Conservation (phyloP, 129 eudicot genomes). For the Pseudognaphalium luteoalbum region DNA sequence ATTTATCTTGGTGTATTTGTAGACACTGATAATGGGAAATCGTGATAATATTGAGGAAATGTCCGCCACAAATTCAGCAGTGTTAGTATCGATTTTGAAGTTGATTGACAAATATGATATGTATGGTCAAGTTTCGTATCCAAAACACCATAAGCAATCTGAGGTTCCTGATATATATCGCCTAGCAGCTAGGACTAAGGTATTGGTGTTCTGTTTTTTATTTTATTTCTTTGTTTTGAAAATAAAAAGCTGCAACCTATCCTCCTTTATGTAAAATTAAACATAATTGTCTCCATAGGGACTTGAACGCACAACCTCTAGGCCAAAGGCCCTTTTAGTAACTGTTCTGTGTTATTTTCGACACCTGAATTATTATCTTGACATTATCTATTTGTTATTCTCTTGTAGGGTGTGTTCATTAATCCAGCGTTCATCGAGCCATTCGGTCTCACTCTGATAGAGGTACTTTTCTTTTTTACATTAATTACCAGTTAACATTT, state of each 20-base stretch:
- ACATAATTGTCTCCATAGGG: no score
- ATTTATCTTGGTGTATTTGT: constrained; percentile 24
- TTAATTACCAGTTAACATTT: not conserved
- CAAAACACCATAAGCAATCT: constrained; percentile 86
- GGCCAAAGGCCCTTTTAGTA: not conserved
- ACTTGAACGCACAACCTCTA: no score
- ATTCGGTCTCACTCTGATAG: constrained; percentile 85
- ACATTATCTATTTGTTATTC: not conserved
- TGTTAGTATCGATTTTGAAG: constrained; percentile 70
- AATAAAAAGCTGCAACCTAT: not conserved
- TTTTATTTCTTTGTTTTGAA: not conserved
- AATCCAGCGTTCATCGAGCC: constrained; percentile 94
- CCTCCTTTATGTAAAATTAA: not conserved
- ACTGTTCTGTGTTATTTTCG: not conserved
- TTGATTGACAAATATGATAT: constrained; percentile 83
- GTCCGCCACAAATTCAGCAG: constrained; percentile 76
- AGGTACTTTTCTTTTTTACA: constrained; percentile 44
- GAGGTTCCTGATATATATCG: constrained; percentile 91
- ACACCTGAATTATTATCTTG: not conserved
- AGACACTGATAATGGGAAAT: constrained; percentile 87
- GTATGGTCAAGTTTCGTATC: constrained; percentile 89
- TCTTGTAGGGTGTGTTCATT: constrained; percentile 72
- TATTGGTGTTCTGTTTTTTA: constrained; percentile 11
- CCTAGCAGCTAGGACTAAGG: constrained; percentile 88
- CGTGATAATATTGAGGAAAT: constrained; percentile 77